Evolutionary conservation across 2,329 filamentous ascomycete species (phyloP).

Genomic region (Pseudocercospora musae): DNA sequence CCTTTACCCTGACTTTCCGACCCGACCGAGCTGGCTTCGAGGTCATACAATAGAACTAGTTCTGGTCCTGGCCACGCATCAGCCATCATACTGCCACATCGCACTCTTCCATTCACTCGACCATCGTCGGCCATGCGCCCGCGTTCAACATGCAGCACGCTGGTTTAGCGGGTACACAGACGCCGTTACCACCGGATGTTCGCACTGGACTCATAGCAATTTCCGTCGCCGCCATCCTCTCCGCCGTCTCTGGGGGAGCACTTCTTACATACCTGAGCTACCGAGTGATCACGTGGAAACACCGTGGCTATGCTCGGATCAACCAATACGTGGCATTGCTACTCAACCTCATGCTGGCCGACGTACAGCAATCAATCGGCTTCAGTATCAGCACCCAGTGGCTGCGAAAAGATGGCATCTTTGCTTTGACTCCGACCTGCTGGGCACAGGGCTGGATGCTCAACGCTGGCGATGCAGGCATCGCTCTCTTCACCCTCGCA

Average conservation of each 20-base stretch:
- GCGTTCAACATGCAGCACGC: not conserved
- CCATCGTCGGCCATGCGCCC: not conserved
- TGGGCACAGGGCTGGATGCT: conserved; percentile 64
- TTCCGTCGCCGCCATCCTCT: conserved; percentile 24
- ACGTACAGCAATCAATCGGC: conserved; percentile 62
- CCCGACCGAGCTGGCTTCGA: not conserved
- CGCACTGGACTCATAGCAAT: conserved; percentile 26
- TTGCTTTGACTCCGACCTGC: conserved; percentile 54
- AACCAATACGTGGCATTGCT: conserved; percentile 68
- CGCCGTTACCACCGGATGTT: conserved; percentile 20
- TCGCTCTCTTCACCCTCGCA: conserved; percentile 61
- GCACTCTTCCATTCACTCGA: not conserved
- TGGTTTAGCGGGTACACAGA: not conserved
- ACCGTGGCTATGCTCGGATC: conserved; percentile 17
- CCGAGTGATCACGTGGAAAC: conserved; percentile 28
- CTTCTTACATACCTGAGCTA: conserved; percentile 28
- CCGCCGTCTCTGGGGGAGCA: conserved; percentile 21
- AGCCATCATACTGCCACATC: not conserved
- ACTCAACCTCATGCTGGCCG: conserved; percentile 64
- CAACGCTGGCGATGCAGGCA: conserved; percentile 62
- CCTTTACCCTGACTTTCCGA: not conserved
- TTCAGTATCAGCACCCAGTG: conserved; percentile 62
- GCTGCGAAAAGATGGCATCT: conserved; percentile 54
- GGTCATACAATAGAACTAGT: too few species aligned
- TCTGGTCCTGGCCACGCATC: too few species aligned